A percentile compares a stretch with the other conserved stretches of the same genome.
These are phyloP conservation scores for Tetracladium maxilliforme DNA, from an alignment of 2,329 filamentous ascomycete genomes.

Conservation along the genomic window DNA sequence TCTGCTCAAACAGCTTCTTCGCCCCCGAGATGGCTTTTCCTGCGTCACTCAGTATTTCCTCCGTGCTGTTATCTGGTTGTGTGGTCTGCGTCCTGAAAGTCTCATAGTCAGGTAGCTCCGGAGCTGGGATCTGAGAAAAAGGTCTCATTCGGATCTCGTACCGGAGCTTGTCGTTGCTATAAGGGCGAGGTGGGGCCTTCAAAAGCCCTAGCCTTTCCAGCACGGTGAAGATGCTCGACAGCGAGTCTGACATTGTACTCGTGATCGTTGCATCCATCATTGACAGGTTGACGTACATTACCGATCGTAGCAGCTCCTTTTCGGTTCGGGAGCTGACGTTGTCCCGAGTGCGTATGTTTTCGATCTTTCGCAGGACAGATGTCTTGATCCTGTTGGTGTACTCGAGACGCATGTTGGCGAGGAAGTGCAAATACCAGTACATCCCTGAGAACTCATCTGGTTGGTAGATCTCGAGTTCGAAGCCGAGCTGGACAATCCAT, in stretches of 20 bases:
- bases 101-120: constrained; percentile 38
- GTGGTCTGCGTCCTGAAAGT: constrained; percentile 29
- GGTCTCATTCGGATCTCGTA: constrained; percentile 62
- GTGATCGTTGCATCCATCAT: constrained; percentile 52
- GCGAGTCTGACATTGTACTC: constrained; percentile 32
- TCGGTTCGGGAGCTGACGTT: too few relatives aligned
- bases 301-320: too few relatives aligned
- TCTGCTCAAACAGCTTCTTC: constrained; percentile 38
- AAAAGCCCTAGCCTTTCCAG: constrained; percentile 30
- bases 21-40: constrained; percentile 15
- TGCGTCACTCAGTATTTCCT: constrained; percentile 16
- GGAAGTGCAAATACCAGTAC: constrained; percentile 79
- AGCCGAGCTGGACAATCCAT: constrained; percentile 78
- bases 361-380: too few relatives aligned
- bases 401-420: constrained; percentile 51
- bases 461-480: constrained; percentile 85
- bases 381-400: too few relatives aligned
- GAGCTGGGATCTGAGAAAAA: constrained; percentile 43
- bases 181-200: constrained; percentile 25
- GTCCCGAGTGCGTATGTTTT: too few relatives aligned
- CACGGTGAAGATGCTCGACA: constrained; percentile 36
- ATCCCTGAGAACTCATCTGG: constrained; percentile 72
- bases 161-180: constrained; percentile 38
- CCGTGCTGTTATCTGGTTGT: constrained; percentile 19
- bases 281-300: constrained; percentile 41